These are phyloP conservation scores for Cardamine resedifolia DNA, from an alignment of 345 rosid genomes.

Conservation along the genomic window DNA sequence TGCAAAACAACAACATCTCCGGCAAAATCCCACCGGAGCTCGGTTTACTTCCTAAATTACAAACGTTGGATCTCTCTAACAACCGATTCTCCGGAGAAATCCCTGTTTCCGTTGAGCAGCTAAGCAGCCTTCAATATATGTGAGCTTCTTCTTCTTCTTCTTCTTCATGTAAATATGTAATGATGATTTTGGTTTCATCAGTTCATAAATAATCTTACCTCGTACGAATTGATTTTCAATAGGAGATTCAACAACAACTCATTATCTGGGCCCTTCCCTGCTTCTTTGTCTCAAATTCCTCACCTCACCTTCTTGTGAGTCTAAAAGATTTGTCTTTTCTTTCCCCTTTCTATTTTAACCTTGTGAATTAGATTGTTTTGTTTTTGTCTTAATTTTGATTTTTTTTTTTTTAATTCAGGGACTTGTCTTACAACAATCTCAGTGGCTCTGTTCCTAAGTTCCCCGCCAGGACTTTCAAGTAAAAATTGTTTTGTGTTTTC, in stretches of 20 bases:
- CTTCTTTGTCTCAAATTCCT: constrained; percentile 65
- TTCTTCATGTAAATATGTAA: not conserved
- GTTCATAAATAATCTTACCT: constrained; percentile 23
- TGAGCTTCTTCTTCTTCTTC: constrained; percentile 41
- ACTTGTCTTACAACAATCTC: constrained; percentile 90
- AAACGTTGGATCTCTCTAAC: constrained; percentile 84
- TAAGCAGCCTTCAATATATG: constrained; percentile 74
- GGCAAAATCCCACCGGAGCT: constrained; percentile 76
- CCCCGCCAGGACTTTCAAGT: constrained; percentile 93
- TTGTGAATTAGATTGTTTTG: not conserved
- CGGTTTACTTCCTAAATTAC: constrained; percentile 66
- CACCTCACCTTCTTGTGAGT: constrained; percentile 93
- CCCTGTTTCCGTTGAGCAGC: constrained; percentile 57
- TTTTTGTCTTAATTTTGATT: not conserved
- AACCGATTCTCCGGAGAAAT: constrained; percentile 63
- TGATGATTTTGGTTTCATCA: not conserved
- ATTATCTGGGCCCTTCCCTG: constrained; percentile 82
- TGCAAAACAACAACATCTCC: constrained; percentile 86
- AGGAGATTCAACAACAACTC: constrained; percentile 98
- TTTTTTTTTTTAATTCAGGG: constrained; percentile 47
- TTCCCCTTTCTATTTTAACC: not conserved
- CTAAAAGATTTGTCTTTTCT: constrained; percentile 27
- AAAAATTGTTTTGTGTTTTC: constrained; percentile 19
- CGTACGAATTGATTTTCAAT: constrained; percentile 27
- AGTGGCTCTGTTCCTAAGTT: constrained; percentile 82